phyloP scores from a whole-genome alignment of 2,329 filamentous ascomycete species.

The Epichloe sibirici region DNA sequence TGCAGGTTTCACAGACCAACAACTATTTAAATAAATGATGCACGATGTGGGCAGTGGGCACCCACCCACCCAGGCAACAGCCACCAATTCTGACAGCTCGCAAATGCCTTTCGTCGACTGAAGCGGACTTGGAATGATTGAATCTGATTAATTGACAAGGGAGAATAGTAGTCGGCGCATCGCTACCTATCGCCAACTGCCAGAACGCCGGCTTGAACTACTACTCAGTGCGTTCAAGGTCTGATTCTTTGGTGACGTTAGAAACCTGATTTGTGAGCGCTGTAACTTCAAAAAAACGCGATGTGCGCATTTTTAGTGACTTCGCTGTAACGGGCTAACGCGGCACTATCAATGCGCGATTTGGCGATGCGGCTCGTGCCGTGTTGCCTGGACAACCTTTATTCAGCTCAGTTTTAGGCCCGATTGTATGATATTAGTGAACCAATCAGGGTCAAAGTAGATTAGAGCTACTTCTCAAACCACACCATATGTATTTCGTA shows the following conservation, averaged over 20 bases:
- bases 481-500: no score
- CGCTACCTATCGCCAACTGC: background rate
- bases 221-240: background rate
- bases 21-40: no score
- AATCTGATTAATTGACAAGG: no score
- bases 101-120: background rate
- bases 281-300: background rate
- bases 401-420: background rate
- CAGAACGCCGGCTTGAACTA: background rate
- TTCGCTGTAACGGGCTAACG: background rate
- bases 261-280: background rate
- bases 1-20: background rate
- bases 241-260: background rate
- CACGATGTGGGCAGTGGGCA: background rate
- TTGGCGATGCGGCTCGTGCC: background rate
- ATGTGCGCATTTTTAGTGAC: no score
- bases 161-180: background rate
- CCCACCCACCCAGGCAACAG: background rate
- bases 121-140: background rate
- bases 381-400: background rate
- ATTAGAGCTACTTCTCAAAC: no score
- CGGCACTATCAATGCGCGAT: background rate
- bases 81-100: background rate
- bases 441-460: no score
- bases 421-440: no score